Conservation (phyloP, 1,284 basidiomycete genomes). For the Ustilago loliicola region DNA sequence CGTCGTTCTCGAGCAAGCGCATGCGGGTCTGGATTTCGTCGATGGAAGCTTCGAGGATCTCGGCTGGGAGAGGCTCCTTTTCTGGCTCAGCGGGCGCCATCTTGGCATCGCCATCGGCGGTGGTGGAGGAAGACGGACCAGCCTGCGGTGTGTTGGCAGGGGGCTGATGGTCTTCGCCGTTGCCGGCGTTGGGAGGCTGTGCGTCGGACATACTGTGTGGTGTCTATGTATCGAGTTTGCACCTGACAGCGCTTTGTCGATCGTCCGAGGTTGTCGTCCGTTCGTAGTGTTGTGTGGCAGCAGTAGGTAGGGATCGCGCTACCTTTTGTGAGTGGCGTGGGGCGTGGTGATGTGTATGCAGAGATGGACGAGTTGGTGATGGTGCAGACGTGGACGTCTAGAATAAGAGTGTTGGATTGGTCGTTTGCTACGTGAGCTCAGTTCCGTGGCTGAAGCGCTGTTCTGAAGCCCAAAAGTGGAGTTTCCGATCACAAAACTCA, state of each 20-base stretch:
- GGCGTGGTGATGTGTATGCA: not conserved
- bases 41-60: conserved; percentile 63
- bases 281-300: too few relatives aligned
- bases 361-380: not conserved
- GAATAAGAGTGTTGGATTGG: conserved; percentile 10
- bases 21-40: conserved; percentile 69
- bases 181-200: conserved; percentile 32
- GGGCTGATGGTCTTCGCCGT: conserved; percentile 27
- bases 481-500: conserved; percentile 48
- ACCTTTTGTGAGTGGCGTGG: not conserved
- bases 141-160: conserved; percentile 22
- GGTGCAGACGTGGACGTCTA: not conserved
- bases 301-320: too few relatives aligned
- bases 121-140: conserved; percentile 37
- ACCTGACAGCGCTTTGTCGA: not conserved
- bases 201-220: conserved; percentile 41
- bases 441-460: conserved; percentile 24
- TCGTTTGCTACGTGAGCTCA: conserved; percentile 12
- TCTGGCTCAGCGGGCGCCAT: conserved; percentile 51
- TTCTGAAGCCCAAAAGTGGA: conserved; percentile 24
- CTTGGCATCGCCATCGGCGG: conserved; percentile 49
- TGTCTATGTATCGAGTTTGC: not conserved
- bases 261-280: too few relatives aligned
- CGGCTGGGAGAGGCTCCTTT: conserved; percentile 56
- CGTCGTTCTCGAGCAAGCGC: conserved; percentile 68